These are phyloP conservation scores for Fraxinus americana DNA, from an alignment of 257 asterid genomes.

Conservation along the genomic window DNA sequence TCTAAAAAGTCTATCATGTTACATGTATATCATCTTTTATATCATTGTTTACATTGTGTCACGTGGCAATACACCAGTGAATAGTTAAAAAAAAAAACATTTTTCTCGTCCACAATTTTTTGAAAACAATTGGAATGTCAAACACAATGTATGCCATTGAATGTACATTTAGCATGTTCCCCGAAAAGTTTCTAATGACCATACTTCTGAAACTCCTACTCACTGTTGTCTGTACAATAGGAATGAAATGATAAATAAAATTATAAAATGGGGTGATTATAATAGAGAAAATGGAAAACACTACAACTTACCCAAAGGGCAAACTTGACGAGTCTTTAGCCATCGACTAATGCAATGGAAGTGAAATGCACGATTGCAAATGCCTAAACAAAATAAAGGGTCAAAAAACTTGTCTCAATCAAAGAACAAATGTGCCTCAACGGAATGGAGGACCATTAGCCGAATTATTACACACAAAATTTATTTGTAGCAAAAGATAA, in stretches of 20 bases:
- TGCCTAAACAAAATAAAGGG: slow-evolving; percentile 49
- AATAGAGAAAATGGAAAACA: not conserved
- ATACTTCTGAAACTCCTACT: slow-evolving; percentile 98
- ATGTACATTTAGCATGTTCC: too few relatives aligned
- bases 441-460: not conserved
- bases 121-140: too few relatives aligned
- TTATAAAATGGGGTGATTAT: not conserved
- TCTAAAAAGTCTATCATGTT: not conserved
- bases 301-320: slow-evolving; percentile 75
- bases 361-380: slow-evolving; percentile 98
- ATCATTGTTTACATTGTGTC: too few relatives aligned
- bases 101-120: too few relatives aligned
- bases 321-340: slow-evolving; percentile 99
- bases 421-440: not conserved
- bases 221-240: slow-evolving; percentile 77
- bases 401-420: not conserved
- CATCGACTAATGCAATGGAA: slow-evolving; percentile 99
- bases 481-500: not conserved
- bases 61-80: too few relatives aligned
- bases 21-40: too few relatives aligned
- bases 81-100: too few relatives aligned
- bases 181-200: slow-evolving; percentile 64
- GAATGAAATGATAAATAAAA: not conserved
- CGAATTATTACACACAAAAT: not conserved
- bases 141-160: too few relatives aligned